Evolutionary conservation across 805 yeast species (phyloP).

Genomic region (Saccharomycopsis selenospora): DNA sequence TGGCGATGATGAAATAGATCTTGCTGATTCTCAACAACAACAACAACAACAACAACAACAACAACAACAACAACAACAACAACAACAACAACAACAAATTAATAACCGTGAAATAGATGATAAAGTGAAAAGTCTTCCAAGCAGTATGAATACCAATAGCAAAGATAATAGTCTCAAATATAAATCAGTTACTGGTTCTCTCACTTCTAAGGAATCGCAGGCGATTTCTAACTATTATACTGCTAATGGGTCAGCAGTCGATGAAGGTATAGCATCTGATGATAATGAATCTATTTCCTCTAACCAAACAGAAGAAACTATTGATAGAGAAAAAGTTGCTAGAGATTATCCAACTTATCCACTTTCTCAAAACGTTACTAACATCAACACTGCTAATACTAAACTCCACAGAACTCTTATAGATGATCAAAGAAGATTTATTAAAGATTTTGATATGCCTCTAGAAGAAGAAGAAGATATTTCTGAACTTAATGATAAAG

Average conservation of each 20-base stretch:
- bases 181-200: not conserved
- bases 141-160: not conserved
- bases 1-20: slow-evolving; percentile 8
- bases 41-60: not conserved
- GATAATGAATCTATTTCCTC: not conserved
- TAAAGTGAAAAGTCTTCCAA: not conserved
- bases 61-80: not conserved
- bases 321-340: not conserved
- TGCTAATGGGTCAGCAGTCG: not conserved
- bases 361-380: slow-evolving; percentile 6
- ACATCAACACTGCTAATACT: slow-evolving; percentile 5
- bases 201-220: slow-evolving; percentile 3
- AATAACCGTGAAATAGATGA: not conserved
- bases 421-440: slow-evolving; percentile 6
- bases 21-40: slow-evolving; percentile 2
- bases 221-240: slow-evolving; percentile 2
- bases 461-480: slow-evolving; percentile 5
- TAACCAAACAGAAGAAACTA: not conserved
- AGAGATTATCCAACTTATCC: not conserved
- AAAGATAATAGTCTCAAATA: not conserved
- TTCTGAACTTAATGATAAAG: not conserved
- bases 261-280: not conserved
- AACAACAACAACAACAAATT: not conserved
- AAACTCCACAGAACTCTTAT: slow-evolving; percentile 10
- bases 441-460: slow-evolving; percentile 7